Percentiles rank a stretch among this genome's conserved stretches.
Evolutionary conservation across 495 filamentous ascomycete species (phyloP).

Genomic region (Penicillium crystallinum): DNA sequence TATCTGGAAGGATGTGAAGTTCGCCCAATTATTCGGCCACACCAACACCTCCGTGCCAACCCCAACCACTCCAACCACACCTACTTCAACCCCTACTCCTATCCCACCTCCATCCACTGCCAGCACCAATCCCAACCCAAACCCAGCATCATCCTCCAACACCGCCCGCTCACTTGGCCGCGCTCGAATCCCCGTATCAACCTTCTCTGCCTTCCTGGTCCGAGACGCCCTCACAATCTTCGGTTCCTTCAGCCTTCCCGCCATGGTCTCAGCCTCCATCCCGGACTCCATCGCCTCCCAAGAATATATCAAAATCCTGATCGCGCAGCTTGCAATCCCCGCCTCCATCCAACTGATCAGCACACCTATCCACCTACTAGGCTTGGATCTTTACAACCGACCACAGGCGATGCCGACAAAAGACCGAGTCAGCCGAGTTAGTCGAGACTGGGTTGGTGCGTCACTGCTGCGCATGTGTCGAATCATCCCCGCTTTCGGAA

Average conservation of each 20-base stretch:
- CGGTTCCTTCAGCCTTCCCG: slow-evolving; percentile 76
- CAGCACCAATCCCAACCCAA: slow-evolving; percentile 37
- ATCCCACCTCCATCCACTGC: slow-evolving; percentile 3
- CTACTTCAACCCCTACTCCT: slow-evolving; percentile 33
- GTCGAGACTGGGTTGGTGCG: slow-evolving; percentile 69
- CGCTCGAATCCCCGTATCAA: slow-evolving; percentile 48
- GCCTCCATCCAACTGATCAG: slow-evolving; percentile 74
- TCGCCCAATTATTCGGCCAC: slow-evolving; percentile 40
- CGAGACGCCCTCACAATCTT: slow-evolving; percentile 86
- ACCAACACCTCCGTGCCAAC: slow-evolving; percentile 8
- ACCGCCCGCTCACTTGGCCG: slow-evolving; percentile 28
- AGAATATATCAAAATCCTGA: slow-evolving; percentile 32
- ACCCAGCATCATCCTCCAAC: slow-evolving; percentile 20
- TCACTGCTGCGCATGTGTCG: slow-evolving; percentile 70
- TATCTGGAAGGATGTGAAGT: slow-evolving; percentile 45
- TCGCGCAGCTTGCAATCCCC: slow-evolving; percentile 72
- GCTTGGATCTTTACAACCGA: slow-evolving; percentile 81
- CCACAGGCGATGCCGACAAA: slow-evolving; percentile 33
- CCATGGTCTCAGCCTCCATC: slow-evolving; percentile 31
- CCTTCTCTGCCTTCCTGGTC: slow-evolving; percentile 61
- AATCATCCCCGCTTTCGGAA: slow-evolving; percentile 85
- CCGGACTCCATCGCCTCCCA: slow-evolving; percentile 35
- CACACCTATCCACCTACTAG: slow-evolving; percentile 79
- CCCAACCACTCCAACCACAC: slow-evolving; percentile 40
- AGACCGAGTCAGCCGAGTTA: slow-evolving; percentile 57